phyloP scores from a whole-genome alignment of 768 basidiomycete species.

The Mycena indigotica region DNA sequence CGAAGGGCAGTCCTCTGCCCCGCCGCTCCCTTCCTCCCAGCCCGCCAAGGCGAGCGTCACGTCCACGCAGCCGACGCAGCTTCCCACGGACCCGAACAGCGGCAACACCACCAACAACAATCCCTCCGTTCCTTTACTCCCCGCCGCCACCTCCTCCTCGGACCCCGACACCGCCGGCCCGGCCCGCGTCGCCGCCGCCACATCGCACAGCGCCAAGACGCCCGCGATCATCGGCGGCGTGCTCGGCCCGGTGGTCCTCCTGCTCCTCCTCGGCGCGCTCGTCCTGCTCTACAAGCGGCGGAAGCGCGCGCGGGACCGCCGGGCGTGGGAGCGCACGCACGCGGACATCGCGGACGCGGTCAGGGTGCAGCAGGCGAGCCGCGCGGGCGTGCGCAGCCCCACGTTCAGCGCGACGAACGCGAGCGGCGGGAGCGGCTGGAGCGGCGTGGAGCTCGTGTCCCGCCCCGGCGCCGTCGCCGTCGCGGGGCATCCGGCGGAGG shows the following conservation, averaged over 20 bases:
- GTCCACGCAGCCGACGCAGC: too few relatives aligned
- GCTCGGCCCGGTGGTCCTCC: neutral
- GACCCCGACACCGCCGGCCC: too few relatives aligned
- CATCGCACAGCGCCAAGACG: too few relatives aligned
- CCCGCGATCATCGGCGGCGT: neutral
- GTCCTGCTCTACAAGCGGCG: neutral
- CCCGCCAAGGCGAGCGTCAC: too few relatives aligned
- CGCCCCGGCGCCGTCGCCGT: neutral
- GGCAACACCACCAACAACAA: too few relatives aligned
- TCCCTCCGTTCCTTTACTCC: too few relatives aligned
- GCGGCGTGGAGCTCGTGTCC: neutral
- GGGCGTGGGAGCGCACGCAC: neutral
- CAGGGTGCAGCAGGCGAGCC: neutral
- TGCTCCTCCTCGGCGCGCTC: neutral
- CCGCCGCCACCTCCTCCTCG: too few relatives aligned
- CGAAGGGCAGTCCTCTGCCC: too few relatives aligned
- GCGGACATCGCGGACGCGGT: neutral
- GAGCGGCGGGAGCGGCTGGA: neutral
- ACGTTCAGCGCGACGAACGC: neutral
- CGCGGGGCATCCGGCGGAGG: neutral
- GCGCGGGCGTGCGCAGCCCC: neutral
- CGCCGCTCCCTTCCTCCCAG: too few relatives aligned
- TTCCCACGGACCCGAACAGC: too few relatives aligned
- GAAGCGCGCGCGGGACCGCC: neutral
- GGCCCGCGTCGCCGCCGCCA: too few relatives aligned